Evolutionary conservation across 1,284 basidiomycete species (phyloP).

Genomic region (Sporisorium exsertum): DNA sequence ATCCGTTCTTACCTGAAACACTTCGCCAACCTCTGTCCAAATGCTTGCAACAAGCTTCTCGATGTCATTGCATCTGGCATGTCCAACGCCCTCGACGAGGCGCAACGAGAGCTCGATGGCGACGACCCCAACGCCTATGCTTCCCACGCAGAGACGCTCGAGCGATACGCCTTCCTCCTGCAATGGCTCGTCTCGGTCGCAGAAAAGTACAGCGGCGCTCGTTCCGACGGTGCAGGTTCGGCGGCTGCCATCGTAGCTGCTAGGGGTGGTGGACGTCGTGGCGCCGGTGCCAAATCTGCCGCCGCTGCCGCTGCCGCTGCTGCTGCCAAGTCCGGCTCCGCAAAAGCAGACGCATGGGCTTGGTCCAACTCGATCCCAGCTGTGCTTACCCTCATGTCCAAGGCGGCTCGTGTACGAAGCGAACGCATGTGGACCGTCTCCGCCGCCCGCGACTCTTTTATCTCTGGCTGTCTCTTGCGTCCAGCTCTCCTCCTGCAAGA

Average conservation of each 20-base stretch:
- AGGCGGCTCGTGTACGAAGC: constrained; percentile 54
- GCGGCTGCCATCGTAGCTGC: constrained; percentile 36
- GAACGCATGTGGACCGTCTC: constrained; percentile 63
- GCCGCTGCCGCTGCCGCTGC: constrained; percentile 27
- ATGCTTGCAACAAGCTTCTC: constrained; percentile 59
- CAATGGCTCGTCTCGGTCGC: constrained; percentile 64
- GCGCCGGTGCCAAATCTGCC: constrained; percentile 35
- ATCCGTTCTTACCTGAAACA: constrained; percentile 64
- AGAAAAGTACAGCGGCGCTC: constrained; percentile 56
- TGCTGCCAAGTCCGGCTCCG: constrained; percentile 37
- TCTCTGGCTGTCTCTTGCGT: constrained; percentile 65
- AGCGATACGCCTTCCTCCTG: constrained; percentile 64
- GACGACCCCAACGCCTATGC: constrained; percentile 51
- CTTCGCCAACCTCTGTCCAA: constrained; percentile 47
- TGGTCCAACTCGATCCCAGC: constrained; percentile 61
- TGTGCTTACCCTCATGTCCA: constrained; percentile 57
- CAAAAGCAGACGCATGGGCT: constrained; percentile 52
- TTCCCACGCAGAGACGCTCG: constrained; percentile 55
- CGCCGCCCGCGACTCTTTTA: constrained; percentile 61
- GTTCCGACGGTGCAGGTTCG: constrained; percentile 21
- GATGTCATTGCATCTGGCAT: constrained; percentile 60
- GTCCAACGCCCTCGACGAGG: constrained; percentile 54
- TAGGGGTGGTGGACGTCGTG: constrained; percentile 32
- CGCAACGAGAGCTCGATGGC: constrained; percentile 47
- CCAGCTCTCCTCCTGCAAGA: constrained; percentile 90